A percentile compares a stretch with the other conserved stretches of the same genome.
phyloP scores from a whole-genome alignment of 768 basidiomycete species.

The Leccinellum rugosiceps region DNA sequence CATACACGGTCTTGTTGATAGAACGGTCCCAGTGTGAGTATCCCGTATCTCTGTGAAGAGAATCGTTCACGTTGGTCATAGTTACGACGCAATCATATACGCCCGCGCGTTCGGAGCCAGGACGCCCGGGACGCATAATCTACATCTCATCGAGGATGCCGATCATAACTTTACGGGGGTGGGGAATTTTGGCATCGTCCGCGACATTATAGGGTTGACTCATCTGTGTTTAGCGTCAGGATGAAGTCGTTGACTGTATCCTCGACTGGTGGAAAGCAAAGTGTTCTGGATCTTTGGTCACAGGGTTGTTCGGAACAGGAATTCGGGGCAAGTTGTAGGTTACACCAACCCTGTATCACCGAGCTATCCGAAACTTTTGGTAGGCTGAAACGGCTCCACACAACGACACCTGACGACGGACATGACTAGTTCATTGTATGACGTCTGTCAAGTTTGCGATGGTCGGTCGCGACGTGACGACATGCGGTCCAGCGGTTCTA shows the following conservation, averaged over 20 bases:
- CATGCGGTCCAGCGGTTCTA: neutral
- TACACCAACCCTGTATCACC: neutral
- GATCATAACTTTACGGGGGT: conserved; percentile 78
- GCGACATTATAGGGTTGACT: conserved; percentile 1
- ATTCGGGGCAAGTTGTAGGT: conserved; percentile 47
- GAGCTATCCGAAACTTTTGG: neutral
- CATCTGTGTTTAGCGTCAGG: conserved; percentile 42
- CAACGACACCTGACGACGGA: neutral
- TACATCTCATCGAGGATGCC: conserved; percentile 68
- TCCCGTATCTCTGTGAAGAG: neutral
- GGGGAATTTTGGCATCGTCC: conserved; percentile 8
- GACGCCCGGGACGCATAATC: conserved; percentile 63
- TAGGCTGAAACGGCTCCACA: neutral
- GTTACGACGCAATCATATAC: conserved; percentile 73
- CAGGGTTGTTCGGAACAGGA: conserved; percentile 63
- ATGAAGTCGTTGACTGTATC: conserved; percentile 65
- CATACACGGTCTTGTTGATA: conserved; percentile 71
- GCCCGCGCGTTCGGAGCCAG: conserved; percentile 56
- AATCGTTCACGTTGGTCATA: conserved; percentile 25
- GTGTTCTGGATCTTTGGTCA: conserved; percentile 44
- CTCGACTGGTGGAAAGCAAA: conserved; percentile 63
- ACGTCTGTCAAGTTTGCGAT: neutral
- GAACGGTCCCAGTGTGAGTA: conserved; percentile 66
- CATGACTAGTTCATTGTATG: neutral
- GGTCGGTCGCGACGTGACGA: neutral